A percentile compares a stretch with the other conserved stretches of the same genome.
phyloP scores from a whole-genome alignment of 495 filamentous ascomycete species.

The Xylaria scruposa region DNA sequence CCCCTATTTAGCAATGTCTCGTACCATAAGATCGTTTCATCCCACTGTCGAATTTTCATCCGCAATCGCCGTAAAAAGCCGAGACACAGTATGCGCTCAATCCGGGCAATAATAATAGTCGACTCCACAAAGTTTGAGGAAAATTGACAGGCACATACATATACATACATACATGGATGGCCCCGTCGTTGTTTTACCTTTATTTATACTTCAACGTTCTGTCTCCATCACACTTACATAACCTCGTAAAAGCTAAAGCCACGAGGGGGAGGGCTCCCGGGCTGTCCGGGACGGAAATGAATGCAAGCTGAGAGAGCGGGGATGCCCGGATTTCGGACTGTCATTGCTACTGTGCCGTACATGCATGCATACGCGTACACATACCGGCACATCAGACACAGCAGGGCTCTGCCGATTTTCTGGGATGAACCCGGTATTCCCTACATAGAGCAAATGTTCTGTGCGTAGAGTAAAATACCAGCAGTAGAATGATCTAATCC shows the following conservation, averaged over 20 bases:
- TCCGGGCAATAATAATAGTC: background rate
- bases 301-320: background rate
- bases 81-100: background rate
- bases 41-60: background rate
- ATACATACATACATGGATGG: background rate
- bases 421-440: background rate
- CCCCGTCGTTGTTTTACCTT: background rate
- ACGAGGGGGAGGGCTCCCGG: background rate
- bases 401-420: background rate
- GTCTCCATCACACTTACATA: background rate
- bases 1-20: background rate
- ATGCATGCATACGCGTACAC: constrained; percentile 17
- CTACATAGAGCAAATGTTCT: background rate
- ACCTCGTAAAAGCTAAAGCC: background rate
- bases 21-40: background rate
- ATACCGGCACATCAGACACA: background rate
- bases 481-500: background rate
- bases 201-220: background rate
- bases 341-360: background rate
- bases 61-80: background rate
- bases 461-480: background rate
- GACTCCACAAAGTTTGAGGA: background rate
- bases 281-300: constrained; percentile 3
- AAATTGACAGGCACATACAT: background rate
- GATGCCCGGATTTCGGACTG: no score